Evolutionary conservation across 257 asterid genomes (phyloP), one percentile per base, ranked within the genome.

Genomic region (Penstemon davidsonii): DNA sequence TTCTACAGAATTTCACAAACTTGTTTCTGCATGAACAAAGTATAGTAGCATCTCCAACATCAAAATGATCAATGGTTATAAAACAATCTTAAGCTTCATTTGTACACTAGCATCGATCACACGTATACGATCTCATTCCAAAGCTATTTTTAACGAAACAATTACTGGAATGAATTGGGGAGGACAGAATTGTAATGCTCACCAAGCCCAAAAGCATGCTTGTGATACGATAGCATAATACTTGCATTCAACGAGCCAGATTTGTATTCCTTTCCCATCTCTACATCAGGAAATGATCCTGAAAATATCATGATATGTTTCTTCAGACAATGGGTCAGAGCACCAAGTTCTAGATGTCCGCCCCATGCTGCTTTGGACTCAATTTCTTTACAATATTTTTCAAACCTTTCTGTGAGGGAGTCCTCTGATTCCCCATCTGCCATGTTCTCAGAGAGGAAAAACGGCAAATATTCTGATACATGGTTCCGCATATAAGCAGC

Each of bases 361-460:
- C 97, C 99, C 99, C 99, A 94, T 3, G 91, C 92, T 5, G 99
- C 96, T 0, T 95, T 91, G 8, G 90, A 86, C 73, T 91, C 97
- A 46, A 94, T 82, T 68, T 94, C 96, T 72, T 69, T 74, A 73
- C 97, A 94, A 79, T 94, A 88, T 61, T 68, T 82, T 79, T 94
- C 99, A 46, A 94, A 94, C 75, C 84, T 86, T 65, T 81, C 91
- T 19, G 73, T 52, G 65, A 73, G 67, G 39, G 86, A 84, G 43
- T 75, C 87, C 53, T 78, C 82, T 0, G 84, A 70, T 73, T 81
- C 88, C 64, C 78, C 93, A 69, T 74, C 90, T 45, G 69, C 77
- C 44, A 50, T 41, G 62, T 75, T 85, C 74, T 94, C 99, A 0
- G 96, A 85, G 8, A 83, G 85, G 58, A 88, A 94, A 76, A 88